These are phyloP conservation scores for Eucommia ulmoides DNA, from an alignment of 257 asterid genomes.

Conservation along the genomic window DNA sequence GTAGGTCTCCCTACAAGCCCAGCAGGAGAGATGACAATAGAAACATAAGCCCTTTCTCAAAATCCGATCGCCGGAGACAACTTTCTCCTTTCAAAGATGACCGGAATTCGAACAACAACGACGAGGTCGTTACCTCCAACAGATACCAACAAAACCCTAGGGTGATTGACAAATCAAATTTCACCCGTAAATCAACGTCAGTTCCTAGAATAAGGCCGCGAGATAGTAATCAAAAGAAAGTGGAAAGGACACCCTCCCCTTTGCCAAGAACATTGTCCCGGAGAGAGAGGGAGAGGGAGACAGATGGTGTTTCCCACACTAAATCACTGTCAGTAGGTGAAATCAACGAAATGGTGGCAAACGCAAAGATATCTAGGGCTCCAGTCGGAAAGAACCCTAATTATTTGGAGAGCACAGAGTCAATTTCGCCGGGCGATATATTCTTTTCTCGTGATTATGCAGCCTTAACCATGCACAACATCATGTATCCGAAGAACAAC, in stretches of 20 bases:
- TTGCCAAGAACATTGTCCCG: constrained; percentile 11
- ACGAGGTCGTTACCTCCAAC: constrained; percentile 4
- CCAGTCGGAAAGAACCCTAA: constrained; percentile 9
- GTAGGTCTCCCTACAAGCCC: constrained; percentile 27
- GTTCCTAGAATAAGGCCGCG: constrained; percentile 41
- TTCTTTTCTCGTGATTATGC: constrained; percentile 42
- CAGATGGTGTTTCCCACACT: constrained; percentile 13
- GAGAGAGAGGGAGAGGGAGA: constrained; percentile 22
- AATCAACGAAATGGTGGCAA: constrained; percentile 56
- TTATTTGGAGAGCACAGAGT: constrained; percentile 49
- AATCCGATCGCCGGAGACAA: constrained; percentile 27
- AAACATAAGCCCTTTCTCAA: constrained; percentile 14
- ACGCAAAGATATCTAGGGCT: constrained; percentile 31
- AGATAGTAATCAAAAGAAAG: constrained; percentile 17
- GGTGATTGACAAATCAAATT: constrained; percentile 15
- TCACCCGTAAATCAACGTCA: constrained; percentile 31
- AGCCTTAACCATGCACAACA: constrained; percentile 15
- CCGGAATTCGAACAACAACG: constrained; percentile 7
- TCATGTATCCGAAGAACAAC: constrained; percentile 10
- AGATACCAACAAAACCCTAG: constrained; percentile 6
- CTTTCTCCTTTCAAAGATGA: constrained; percentile 27
- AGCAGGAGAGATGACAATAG: constrained; percentile 12
- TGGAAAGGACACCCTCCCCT: constrained; percentile 16
- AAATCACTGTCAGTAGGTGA: constrained; percentile 41
- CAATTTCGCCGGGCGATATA: constrained; percentile 54